These are phyloP conservation scores for Metschnikowia amazonensis DNA, from an alignment of 805 yeast species.

Conservation along the genomic window DNA sequence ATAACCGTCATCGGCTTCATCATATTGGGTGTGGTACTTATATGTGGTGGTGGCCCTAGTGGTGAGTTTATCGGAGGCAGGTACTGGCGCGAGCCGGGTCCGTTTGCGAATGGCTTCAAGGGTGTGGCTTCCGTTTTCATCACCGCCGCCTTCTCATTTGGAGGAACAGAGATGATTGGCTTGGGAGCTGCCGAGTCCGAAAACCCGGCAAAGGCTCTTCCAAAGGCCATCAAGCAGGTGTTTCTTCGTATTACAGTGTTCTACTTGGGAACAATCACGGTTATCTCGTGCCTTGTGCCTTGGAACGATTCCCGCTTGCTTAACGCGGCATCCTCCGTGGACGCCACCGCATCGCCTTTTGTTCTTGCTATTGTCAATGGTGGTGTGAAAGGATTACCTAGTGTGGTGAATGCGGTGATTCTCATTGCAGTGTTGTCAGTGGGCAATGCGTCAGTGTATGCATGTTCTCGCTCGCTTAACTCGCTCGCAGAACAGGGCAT, in stretches of 20 bases:
- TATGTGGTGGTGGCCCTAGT: constrained; percentile 55
- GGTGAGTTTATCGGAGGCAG: constrained; percentile 56
- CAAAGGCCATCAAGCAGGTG: constrained; percentile 62
- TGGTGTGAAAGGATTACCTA: constrained; percentile 63
- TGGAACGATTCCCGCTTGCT: constrained; percentile 29
- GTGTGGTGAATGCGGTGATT: constrained; percentile 71
- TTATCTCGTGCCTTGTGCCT: constrained; percentile 46
- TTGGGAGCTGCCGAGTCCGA: constrained; percentile 65
- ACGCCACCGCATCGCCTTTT: constrained; percentile 68
- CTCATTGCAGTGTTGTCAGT: constrained; percentile 68
- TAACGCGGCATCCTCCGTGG: constrained; percentile 45
- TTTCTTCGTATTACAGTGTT: constrained; percentile 61
- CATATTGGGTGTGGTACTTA: constrained; percentile 50
- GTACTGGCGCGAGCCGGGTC: constrained; percentile 60
- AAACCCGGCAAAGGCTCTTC: constrained; percentile 58
- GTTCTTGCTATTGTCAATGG: constrained; percentile 65
- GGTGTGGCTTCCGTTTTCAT: constrained; percentile 60
- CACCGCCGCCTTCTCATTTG: constrained; percentile 61
- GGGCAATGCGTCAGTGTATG: constrained; percentile 43
- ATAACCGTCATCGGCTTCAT: constrained; percentile 56
- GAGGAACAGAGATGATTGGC: constrained; percentile 65
- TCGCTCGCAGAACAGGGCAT: constrained; percentile 40
- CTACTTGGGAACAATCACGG: constrained; percentile 45
- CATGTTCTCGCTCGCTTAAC: constrained; percentile 39
- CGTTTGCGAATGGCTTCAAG: constrained; percentile 54